Evolutionary conservation across 352 stramenopile genomes (phyloP), one percentile per base, ranked within the genome.

Genomic region (Pythium periplocum): DNA sequence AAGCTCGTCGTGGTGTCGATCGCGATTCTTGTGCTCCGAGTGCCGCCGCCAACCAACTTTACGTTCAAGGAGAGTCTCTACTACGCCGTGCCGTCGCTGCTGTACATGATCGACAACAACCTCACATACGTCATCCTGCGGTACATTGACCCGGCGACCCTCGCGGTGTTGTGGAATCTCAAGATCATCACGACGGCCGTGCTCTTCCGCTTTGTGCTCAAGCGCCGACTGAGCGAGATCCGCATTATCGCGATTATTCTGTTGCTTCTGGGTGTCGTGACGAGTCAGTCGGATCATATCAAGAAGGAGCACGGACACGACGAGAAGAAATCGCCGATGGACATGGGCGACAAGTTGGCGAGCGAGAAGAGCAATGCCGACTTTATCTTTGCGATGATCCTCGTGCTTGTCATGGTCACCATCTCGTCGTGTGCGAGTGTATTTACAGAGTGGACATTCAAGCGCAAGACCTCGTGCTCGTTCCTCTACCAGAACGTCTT

Each of bases 101-200:
- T 94, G 33, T 94, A 94, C 62, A 78, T 80, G 64, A 75, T 94
- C 61, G 84, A 94, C 69, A 94, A 93, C 71, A 94, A 94, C 61
- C 76, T 94, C 42, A 87, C 83, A 59, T 94, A 90, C 67, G 64
- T 93, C n/a, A 90, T 94, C 48, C 62, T 94, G 47, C 78, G 80
- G 58, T 93, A 87, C 60, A 75, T 94, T 57, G 84, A 94, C 64
- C 82, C 84, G 0, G 82, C 84, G 34, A 94, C 82, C 56, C 75
- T 94, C 42, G 88, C 84, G 6, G 81, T 94, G 64, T 75, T 92
- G 32, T 94, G 84, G 84, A 94, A 94, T 64, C 71, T 93, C 68
- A 92, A 93, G 66, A 94, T 94, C 64, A 66, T 94, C 49, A 84
- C 82, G 39, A 94, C 84, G 2, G 84, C 84, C 32, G 69, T 90